phyloP scores from a whole-genome alignment of 208 protist genomes.

The Trypanosoma melophagium region DNA sequence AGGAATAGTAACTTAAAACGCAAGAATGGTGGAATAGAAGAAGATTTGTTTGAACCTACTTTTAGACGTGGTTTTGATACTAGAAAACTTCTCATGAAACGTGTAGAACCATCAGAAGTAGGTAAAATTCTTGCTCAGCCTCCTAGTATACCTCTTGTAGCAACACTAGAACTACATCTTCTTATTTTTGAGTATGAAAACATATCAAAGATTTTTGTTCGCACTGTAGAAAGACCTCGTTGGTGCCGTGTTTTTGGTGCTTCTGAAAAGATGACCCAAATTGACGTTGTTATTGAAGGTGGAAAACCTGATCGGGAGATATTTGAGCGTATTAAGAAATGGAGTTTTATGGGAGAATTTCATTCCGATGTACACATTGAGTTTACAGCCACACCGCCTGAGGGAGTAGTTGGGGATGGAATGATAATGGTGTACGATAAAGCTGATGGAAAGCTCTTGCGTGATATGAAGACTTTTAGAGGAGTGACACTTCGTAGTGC shows the following conservation, averaged over 20 bases:
- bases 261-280: slow-evolving; percentile 74
- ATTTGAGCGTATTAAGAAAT: slow-evolving; percentile 69
- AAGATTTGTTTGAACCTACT: slow-evolving; percentile 53
- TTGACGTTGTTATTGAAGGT: slow-evolving; percentile 69
- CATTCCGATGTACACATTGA: slow-evolving; percentile 84
- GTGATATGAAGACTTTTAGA: slow-evolving; percentile 54
- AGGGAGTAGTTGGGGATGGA: slow-evolving; percentile 25
- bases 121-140: slow-evolving; percentile 30
- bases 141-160: slow-evolving; percentile 67
- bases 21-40: slow-evolving; percentile 17
- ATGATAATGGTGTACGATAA: slow-evolving; percentile 64
- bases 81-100: slow-evolving; percentile 60
- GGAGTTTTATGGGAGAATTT: slow-evolving; percentile 88
- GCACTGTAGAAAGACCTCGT: slow-evolving; percentile 66
- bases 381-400: slow-evolving; percentile 44
- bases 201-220: slow-evolving; percentile 69
- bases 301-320: slow-evolving; percentile 50
- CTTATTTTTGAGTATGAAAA: slow-evolving; percentile 66
- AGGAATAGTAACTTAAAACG: slow-evolving; percentile 34
- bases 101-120: slow-evolving; percentile 63
- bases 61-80: slow-evolving; percentile 74
- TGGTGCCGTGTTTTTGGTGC: slow-evolving; percentile 71
- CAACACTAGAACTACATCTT: slow-evolving; percentile 84
- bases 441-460: slow-evolving; percentile 57
- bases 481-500: slow-evolving; percentile 63